Evolutionary conservation across 495 filamentous ascomycete genomes (phyloP).

Genomic region (Hyaloscypha bicolor): DNA sequence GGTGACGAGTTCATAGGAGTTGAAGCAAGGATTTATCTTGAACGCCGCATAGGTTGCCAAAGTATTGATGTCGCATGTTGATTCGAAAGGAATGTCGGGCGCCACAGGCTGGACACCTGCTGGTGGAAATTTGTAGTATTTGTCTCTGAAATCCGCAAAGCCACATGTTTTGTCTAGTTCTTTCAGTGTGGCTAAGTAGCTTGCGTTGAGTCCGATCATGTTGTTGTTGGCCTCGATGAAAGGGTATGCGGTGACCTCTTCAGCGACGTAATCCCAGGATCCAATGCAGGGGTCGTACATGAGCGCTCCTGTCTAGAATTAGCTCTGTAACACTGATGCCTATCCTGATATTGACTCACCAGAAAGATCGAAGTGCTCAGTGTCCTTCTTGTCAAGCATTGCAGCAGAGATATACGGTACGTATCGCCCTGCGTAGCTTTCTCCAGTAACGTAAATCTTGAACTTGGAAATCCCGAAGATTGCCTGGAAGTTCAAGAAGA

Average conservation of each 20-base stretch:
- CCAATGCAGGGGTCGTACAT: conserved; percentile 34
- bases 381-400: conserved; percentile 53
- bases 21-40: conserved; percentile 62
- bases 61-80: conserved; percentile 53
- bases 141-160: conserved; percentile 56
- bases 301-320: conserved; percentile 18
- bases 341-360: conserved; percentile 32
- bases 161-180: conserved; percentile 54
- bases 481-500: conserved; percentile 66
- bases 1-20: conserved; percentile 53
- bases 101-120: conserved; percentile 46
- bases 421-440: conserved; percentile 60
- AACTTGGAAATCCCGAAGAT: conserved; percentile 61
- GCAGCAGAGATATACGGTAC: conserved; percentile 58
- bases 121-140: conserved; percentile 59
- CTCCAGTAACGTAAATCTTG: conserved; percentile 65
- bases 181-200: conserved; percentile 52
- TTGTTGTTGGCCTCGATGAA: conserved; percentile 54
- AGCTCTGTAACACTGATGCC: background rate
- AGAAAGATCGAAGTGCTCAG: conserved; percentile 49
- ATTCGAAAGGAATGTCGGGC: conserved; percentile 5
- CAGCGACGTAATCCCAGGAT: conserved; percentile 21
- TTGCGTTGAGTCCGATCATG: conserved; percentile 59
- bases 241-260: conserved; percentile 43
- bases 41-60: conserved; percentile 48